A percentile compares a stretch with the other conserved stretches of the same genome.
phyloP scores from a whole-genome alignment of 139 green algal genomes.

The Chlorella vulgaris region DNA sequence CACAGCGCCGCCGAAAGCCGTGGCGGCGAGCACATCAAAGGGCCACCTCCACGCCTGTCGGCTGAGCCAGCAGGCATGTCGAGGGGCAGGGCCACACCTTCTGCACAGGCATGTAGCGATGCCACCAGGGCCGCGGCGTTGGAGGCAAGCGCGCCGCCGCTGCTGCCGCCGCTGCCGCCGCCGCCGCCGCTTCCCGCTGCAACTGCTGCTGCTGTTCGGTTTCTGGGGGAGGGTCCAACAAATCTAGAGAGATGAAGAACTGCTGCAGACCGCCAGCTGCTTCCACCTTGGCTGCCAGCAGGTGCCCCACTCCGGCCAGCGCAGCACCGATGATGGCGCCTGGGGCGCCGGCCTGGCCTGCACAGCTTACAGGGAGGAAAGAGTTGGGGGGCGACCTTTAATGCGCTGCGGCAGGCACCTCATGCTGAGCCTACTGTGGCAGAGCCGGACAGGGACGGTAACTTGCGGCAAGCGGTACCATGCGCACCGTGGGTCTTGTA shows the following conservation, averaged over 20 bases:
- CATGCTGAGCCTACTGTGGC: background rate
- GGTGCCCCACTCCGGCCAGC: constrained; percentile 21
- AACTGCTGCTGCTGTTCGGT: background rate
- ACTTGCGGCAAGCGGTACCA: background rate
- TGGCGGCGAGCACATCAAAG: too few relatives aligned
- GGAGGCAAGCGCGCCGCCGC: background rate
- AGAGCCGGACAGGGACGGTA: background rate
- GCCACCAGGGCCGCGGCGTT: constrained; percentile 11
- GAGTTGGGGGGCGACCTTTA: background rate
- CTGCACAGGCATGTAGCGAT: background rate
- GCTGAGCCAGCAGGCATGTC: too few relatives aligned
- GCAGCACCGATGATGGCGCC: constrained; percentile 33
- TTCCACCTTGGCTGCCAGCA: background rate
- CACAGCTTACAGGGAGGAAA: background rate
- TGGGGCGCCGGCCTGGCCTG: background rate
- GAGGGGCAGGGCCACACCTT: too few relatives aligned
- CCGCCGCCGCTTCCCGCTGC: too few relatives aligned
- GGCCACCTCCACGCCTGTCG: too few relatives aligned
- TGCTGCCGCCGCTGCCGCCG: background rate
- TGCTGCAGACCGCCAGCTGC: background rate
- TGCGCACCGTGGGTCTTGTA: constrained; percentile 40
- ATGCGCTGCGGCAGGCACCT: background rate
- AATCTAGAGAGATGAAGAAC: constrained; percentile 17
- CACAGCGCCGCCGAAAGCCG: too few relatives aligned
- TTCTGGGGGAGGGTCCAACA: constrained; percentile 24